Evolutionary conservation across 2,329 filamentous ascomycete species (phyloP), one percentile per base, ranked within the genome.

Genomic region (Arachnopeziza araneosa): DNA sequence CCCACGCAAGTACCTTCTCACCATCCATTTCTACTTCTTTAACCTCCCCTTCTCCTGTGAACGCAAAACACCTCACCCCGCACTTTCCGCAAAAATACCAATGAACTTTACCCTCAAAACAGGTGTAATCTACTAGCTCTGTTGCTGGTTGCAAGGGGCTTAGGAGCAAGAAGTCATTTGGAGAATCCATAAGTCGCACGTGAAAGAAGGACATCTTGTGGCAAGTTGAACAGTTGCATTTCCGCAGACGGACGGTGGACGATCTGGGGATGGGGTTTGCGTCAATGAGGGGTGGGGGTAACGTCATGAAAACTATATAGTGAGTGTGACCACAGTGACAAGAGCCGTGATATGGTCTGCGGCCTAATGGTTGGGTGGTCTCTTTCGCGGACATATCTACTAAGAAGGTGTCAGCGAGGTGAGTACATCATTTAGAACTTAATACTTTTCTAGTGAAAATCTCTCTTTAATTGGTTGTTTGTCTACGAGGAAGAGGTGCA

Each of bases 221-320:
- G 67, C 79, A 82, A 12, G 76, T 74, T 12, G 70, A 76, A 68
- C 79, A 82, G 63, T 81, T 82, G 72, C 79, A 81, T 64, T 70
- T 69, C 14, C 64, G 62, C 49, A 68, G 55, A 4, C 65, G 59
- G 22, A 63, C 75, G 70, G 70, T 75, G 73, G 59, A 76, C 59
- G 56, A 22, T 44, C 17, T 44, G 19, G 14, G 23, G 62, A 26
- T 19, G 8, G 52, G 56, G 3, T 63, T 61, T 10, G 61, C 61
- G 54, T 65, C 65, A 55, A 70, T 69, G 62, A 63, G 57, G 0
- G 67, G 67, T 44, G 36, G 36, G 56, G 79, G 79, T 5, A 81
- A 71, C 4, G 72, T 75, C 53, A 81, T 70, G 55, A 74, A 76
- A 60, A 75, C 65, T 52, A 78, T 70, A 65, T 80, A 82, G 59